Base-by-base conservation (phyloP, 768 basidiomycete species). In the Mycena rosella region DNA sequence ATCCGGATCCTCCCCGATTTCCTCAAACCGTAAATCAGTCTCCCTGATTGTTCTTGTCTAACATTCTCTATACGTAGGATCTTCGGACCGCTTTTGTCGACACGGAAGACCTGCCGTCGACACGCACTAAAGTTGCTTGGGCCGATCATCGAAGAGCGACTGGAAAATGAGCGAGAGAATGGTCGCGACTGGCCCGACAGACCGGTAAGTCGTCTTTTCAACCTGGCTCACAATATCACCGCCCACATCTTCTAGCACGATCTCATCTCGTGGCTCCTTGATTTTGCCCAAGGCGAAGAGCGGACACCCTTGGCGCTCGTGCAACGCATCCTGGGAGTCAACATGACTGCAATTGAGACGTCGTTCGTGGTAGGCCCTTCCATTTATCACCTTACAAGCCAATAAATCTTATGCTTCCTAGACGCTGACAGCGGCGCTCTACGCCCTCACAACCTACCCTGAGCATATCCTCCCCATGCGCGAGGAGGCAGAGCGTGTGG, bases 111-210 rank as follows among this genome's bases (percentile, higher is more conserved):
- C 20, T n/a, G 27, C 26, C 24, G 42, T 6, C 60, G 60, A 17
- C 34, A 32, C 7, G 60, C 49, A 8, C 38, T 62, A 29, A 67
- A 68, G 24, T 60, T 71, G 27, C 58, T 82, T n/a, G 69, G 67
- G 18, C 78, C 79, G 0, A 60, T 78, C 11, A 76, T 84, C 18
- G 73, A 77, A 18, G 75, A 81, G 24, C 74, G 81, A 4, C 70
- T 62, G 44, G 56, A 44, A 18, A 66, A 67, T 49, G 62, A 74
- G 34, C 60, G 72, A 2, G 66, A 77, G 29, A 64, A 74, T n/a
- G 77, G 78, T 2, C 32, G 67, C 2, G 67, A 77, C 8, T 80
- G 77, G 74, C 27, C 63, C 0, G 76, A 78, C 13, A 78, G 73
- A 55, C 78, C 82, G 22, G 81, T 82, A 47, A 0, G 79, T 51